These are phyloP conservation scores for Psidium guajava DNA, from an alignment of 345 rosid genomes.

Conservation along the genomic window DNA sequence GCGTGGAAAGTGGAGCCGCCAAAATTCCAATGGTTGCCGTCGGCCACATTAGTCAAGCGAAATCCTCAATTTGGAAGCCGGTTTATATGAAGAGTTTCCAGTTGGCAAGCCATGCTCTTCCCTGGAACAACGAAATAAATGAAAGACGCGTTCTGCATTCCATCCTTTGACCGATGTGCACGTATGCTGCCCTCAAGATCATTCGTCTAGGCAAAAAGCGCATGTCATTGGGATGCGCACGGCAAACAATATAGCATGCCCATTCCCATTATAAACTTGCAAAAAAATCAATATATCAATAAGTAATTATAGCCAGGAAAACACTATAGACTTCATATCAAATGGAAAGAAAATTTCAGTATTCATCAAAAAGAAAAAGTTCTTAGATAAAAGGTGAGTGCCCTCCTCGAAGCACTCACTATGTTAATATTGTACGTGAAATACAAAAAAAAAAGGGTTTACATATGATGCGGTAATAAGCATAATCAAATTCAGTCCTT, in stretches of 20 bases:
- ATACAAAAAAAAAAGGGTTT: too few relatives aligned
- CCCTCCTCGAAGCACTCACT: not conserved
- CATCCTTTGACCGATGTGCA: conserved; percentile 61
- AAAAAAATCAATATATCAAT: not conserved
- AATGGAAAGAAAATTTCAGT: not conserved
- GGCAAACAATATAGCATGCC: not conserved
- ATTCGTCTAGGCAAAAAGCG: conserved; percentile 42
- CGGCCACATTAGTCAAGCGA: too few relatives aligned
- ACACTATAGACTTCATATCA: not conserved
- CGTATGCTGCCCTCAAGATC: conserved; percentile 82
- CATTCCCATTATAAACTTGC: not conserved
- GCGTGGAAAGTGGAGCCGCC: too few relatives aligned
- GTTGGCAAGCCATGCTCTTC: too few relatives aligned
- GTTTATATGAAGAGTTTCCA: conserved; percentile 1
- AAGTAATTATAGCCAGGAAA: not conserved
- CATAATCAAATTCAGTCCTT: too few relatives aligned
- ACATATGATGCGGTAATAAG: too few relatives aligned
- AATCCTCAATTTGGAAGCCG: too few relatives aligned
- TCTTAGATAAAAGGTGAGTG: not conserved
- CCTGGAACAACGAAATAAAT: too few relatives aligned
- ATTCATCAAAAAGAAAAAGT: not conserved
- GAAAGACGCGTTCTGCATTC: conserved; percentile 50
- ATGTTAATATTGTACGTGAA: not conserved
- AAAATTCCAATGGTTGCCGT: too few relatives aligned
- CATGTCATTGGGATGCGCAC: not conserved